Conservation (phyloP, 1,284 basidiomycete genomes). For the Trichosporon sp. region DNA sequence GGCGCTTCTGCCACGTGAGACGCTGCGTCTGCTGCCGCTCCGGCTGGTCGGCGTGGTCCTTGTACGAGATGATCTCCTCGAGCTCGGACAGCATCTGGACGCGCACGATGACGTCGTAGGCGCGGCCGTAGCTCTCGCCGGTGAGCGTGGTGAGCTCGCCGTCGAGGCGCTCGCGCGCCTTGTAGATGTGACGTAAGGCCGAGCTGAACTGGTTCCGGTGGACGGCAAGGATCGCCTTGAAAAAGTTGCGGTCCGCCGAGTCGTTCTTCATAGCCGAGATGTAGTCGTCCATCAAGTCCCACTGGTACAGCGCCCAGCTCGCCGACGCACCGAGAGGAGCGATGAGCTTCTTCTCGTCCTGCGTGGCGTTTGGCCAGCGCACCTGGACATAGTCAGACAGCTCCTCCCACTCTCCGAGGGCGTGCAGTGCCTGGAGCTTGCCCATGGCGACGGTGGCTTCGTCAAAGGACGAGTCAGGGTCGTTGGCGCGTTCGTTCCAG, state of each 20-base stretch:
- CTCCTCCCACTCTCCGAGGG: slow-evolving; percentile 96
- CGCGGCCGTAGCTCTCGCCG: slow-evolving; percentile 91
- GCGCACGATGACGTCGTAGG: slow-evolving; percentile 93
- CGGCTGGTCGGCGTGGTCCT: slow-evolving; percentile 88
- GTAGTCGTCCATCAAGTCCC: slow-evolving; percentile 98
- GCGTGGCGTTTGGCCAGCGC: slow-evolving; percentile 76
- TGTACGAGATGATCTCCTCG: slow-evolving; percentile 96
- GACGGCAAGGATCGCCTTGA: slow-evolving; percentile 89
- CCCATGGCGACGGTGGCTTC: slow-evolving; percentile 71
- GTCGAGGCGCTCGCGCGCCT: slow-evolving; percentile 90
- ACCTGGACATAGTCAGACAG: slow-evolving; percentile 83
- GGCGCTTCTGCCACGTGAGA: slow-evolving; percentile 87
- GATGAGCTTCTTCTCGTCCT: slow-evolving; percentile 84
- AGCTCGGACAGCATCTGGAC: slow-evolving; percentile 98
- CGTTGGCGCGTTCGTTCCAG: slow-evolving; percentile 54
- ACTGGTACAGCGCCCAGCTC: slow-evolving; percentile 93
- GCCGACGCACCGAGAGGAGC: slow-evolving; percentile 96
- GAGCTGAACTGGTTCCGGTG: slow-evolving; percentile 94
- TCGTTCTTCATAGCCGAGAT: slow-evolving; percentile 90
- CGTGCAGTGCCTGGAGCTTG: slow-evolving; percentile 93
- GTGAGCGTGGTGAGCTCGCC: slow-evolving; percentile 88
- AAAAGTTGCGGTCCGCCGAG: slow-evolving; percentile 92
- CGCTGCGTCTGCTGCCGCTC: slow-evolving; percentile 81
- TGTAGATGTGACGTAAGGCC: slow-evolving; percentile 83
- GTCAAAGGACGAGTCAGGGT: slow-evolving; percentile 53